These are phyloP conservation scores for Gossypium trilobum DNA, from an alignment of 441 rosid genomes.

Conservation along the genomic window DNA sequence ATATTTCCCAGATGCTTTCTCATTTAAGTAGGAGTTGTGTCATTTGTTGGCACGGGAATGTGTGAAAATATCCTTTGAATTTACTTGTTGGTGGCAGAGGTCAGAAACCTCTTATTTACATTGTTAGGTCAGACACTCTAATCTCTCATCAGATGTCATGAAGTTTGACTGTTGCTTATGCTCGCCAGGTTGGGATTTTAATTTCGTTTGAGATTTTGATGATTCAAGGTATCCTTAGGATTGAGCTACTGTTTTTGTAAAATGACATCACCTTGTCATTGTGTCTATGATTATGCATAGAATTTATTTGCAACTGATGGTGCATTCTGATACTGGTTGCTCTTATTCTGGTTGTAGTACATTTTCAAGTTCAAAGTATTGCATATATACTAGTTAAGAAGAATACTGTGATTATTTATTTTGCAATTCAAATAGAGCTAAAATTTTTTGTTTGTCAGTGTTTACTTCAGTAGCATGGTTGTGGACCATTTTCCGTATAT, in stretches of 20 bases:
- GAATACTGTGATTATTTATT: neutral
- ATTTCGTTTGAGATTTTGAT: neutral
- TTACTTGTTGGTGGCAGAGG: neutral
- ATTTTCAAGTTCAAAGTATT: constrained; percentile 5
- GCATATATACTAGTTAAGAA: neutral
- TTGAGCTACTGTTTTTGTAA: neutral
- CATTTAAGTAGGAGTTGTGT: neutral
- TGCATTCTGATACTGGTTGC: neutral
- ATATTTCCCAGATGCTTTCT: neutral
- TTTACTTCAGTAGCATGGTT: neutral
- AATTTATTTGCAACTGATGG: neutral
- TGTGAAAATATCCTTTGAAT: neutral
- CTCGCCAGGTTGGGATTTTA: neutral
- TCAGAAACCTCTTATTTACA: neutral
- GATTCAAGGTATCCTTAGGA: neutral
- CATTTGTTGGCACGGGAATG: neutral
- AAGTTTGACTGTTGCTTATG: neutral
- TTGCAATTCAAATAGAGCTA: neutral
- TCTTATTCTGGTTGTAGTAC: neutral
- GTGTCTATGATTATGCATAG: neutral
- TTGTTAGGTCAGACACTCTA: neutral
- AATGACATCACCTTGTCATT: neutral
- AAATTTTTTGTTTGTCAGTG: neutral
- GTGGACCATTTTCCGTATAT: neutral
- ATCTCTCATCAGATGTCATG: neutral